phyloP scores from a whole-genome alignment of 176 grass and related monocot genomes.

The Rhipidocladum racemiflorum region DNA sequence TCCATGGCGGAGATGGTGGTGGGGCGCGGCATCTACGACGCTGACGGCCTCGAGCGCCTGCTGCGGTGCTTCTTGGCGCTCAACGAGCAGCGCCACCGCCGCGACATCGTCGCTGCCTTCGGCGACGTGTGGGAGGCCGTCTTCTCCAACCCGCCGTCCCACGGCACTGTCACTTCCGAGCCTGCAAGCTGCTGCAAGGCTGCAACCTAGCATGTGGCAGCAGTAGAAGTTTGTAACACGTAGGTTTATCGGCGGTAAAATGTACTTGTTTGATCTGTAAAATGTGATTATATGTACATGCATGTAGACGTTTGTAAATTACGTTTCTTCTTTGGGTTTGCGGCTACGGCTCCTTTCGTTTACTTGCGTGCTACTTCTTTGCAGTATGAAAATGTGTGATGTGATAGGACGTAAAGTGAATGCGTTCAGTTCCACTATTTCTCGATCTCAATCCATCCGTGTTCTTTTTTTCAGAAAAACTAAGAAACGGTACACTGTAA shows the following conservation, averaged over 20 bases:
- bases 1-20: conserved; percentile 96
- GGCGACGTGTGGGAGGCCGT: conserved; percentile 76
- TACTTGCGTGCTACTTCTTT: background rate
- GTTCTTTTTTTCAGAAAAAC: background rate
- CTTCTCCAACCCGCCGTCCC: conserved; percentile 25
- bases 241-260: background rate
- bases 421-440: background rate
- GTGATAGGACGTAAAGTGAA: conserved; percentile 19
- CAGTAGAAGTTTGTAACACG: conserved; percentile 26
- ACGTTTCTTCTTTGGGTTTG: conserved; percentile 4
- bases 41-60: conserved; percentile 65
- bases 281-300: conserved; percentile 8
- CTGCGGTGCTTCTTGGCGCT: conserved; percentile 80
- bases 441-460: background rate
- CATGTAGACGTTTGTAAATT: conserved; percentile 28
- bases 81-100: conserved; percentile 60
- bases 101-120: conserved; percentile 70
- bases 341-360: background rate
- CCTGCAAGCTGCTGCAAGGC: background rate
- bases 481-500: no score
- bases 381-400: conserved; percentile 1
- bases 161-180: background rate
- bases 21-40: conserved; percentile 72
- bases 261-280: background rate
- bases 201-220: background rate